A percentile compares a stretch with the other conserved stretches of the same genome.
Conservation (phyloP, 2,329 filamentous ascomycete species). For the Coniosporium tulheliwenetii region DNA sequence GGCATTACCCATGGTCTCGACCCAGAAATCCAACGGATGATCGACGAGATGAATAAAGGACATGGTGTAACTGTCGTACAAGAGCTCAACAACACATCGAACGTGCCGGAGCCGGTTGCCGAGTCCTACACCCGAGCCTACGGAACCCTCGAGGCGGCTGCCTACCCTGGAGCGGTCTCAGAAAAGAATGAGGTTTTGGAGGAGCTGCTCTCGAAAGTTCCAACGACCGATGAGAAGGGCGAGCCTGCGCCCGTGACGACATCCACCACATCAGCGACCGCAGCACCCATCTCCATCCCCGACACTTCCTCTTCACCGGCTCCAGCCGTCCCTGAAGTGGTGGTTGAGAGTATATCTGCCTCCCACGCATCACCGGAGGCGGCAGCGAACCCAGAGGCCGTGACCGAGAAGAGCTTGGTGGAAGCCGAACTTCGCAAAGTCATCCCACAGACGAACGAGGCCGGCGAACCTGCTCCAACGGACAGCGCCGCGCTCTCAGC, state of each 20-base stretch:
- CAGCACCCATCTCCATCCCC: background rate
- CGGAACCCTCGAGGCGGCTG: slow-evolving; percentile 14
- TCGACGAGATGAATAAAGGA: background rate
- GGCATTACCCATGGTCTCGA: background rate
- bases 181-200: slow-evolving; percentile 34
- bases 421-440: slow-evolving; percentile 6
- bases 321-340: slow-evolving; percentile 35
- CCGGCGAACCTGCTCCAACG: slow-evolving; percentile 28
- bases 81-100: background rate
- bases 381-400: slow-evolving; percentile 7
- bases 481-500: slow-evolving; percentile 19
- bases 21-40: background rate
- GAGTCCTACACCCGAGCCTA: slow-evolving; percentile 15
- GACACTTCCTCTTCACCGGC: slow-evolving; percentile 2
- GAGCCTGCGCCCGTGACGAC: background rate
- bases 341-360: slow-evolving; percentile 41
- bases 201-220: background rate
- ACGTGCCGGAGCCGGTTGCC: background rate
- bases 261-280: background rate
- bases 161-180: slow-evolving; percentile 18
- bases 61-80: background rate
- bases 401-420: slow-evolving; percentile 5
- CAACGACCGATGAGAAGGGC: background rate
- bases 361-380: slow-evolving; percentile 5
- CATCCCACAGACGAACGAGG: slow-evolving; percentile 12